Evolutionary conservation across 805 yeast species (phyloP), one percentile per base, ranked within the genome.

Genomic region (Blastobotrys muscicola): DNA sequence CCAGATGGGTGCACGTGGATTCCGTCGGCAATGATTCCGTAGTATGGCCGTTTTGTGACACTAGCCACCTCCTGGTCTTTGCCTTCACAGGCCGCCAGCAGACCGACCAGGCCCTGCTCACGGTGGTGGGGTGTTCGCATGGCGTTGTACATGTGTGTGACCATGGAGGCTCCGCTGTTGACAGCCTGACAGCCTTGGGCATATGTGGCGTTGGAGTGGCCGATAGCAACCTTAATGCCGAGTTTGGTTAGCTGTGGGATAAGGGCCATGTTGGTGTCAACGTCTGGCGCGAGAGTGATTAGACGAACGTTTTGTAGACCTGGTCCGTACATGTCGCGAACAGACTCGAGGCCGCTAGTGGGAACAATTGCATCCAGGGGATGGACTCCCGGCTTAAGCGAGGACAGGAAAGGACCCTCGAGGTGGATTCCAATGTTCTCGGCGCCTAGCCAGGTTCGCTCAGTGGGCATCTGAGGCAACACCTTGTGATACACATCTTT

Each of bases 41-140:
- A 76, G 49, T 60, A 74, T 13, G 80, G 80, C 40, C 49, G 52
- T 26, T 40, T 35, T 20, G 34, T 23, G 35, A 29, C 23, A 15
- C 11, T n/a, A 9, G 36, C 15, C 20, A 13, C 10, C 26, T 38
- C 15, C 41, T 50, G 45, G 35, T 53, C 56, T 36, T 38, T 45
- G 26, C 26, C 26, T 32, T 51, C 47, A 3, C 68, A 60, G 10
- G 60, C 61, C 9, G 66, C 63, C 7, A 69, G 58, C 30, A 75
- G 61, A 2, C 81, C 82, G 31, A 74, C 67, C 14, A 75, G 70
- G 10, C 81, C 80, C 8, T 73, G 74, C 41, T 75, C 74, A 51
- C 82, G 62, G 53, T 75, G 80, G 52, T 74, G 80, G 6, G 76
- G 77, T 39, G 55, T 64, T 2, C 78, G 77, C 82, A 76, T 76